These are phyloP conservation scores for Dactylellina haptotyla DNA, from an alignment of 2,329 filamentous ascomycete species.

Conservation along the genomic window DNA sequence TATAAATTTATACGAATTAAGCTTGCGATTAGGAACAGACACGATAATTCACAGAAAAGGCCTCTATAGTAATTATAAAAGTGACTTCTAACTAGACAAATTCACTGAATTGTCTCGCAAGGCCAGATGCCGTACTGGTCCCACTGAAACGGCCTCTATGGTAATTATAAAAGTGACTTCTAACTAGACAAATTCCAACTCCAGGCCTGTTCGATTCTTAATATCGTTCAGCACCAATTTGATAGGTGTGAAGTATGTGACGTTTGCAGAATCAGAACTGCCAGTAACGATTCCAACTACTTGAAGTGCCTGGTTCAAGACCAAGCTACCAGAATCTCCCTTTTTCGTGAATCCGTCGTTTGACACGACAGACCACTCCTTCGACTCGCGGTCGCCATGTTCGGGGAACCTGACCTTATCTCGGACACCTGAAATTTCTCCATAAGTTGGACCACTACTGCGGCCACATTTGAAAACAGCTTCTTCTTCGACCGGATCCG, in stretches of 20 bases:
- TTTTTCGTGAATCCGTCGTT: constrained; percentile 5
- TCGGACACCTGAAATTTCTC: constrained; percentile 4
- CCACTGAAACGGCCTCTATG: no score
- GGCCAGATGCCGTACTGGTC: no score
- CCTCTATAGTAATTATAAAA: no score
- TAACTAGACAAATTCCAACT: no score
- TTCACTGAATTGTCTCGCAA: no score
- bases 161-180: no score
- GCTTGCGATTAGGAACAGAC: no score
- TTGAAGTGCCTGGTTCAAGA: constrained; percentile 17
- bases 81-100: no score
- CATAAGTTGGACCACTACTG: constrained; percentile 7
- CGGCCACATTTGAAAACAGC: constrained; percentile 18
- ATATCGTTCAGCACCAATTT: constrained; percentile 6
- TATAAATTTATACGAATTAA: no score
- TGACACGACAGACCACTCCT: constrained; percentile 5
- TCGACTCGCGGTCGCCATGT: constrained; percentile 11
- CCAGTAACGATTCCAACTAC: constrained; percentile 17
- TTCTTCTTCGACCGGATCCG: constrained; percentile 21
- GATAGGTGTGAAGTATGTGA: constrained; percentile 21
- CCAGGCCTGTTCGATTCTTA: background rate
- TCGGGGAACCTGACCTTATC: constrained; percentile 3
- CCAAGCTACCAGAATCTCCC: constrained; percentile 20
- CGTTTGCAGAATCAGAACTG: background rate
- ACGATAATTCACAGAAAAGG: no score